Evolutionary conservation across 352 stramenopile species (phyloP).

Genomic region (Phytophthora pisi): DNA sequence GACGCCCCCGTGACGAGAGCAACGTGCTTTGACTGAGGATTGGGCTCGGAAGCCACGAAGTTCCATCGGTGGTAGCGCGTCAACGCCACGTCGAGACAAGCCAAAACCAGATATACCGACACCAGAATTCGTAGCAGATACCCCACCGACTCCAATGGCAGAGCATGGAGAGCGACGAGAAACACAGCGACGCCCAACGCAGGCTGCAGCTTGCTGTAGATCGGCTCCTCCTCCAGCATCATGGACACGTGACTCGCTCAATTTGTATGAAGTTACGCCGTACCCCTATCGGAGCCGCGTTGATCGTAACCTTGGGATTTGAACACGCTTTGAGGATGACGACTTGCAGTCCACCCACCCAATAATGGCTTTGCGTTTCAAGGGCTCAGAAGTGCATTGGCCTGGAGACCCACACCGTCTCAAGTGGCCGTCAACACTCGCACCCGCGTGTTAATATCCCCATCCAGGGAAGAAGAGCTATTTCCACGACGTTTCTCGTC

Average conservation of each 20-base stretch:
- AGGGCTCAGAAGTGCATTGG: slow-evolving; percentile 15
- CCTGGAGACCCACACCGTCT: slow-evolving; percentile 19
- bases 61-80: slow-evolving; percentile 55
- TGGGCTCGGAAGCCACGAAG: slow-evolving; percentile 40
- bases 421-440: slow-evolving; percentile 6
- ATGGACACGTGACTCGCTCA: slow-evolving; percentile 5
- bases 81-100: slow-evolving; percentile 45
- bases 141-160: slow-evolving; percentile 23
- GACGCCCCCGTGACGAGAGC: slow-evolving; percentile 74
- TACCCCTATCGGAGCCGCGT: neutral
- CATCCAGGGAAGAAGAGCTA: neutral
- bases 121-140: slow-evolving; percentile 33
- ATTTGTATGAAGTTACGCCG: neutral
- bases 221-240: slow-evolving; percentile 9
- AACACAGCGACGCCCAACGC: slow-evolving; percentile 27
- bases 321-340: slow-evolving; percentile 28
- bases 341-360: slow-evolving; percentile 29
- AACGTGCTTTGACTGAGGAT: slow-evolving; percentile 22
- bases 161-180: slow-evolving; percentile 36
- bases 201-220: slow-evolving; percentile 28
- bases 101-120: slow-evolving; percentile 42
- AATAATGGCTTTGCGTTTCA: slow-evolving; percentile 16
- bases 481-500: slow-evolving; percentile 15
- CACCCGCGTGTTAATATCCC: neutral
- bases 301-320: slow-evolving; percentile 21